phyloP scores from a whole-genome alignment of 1,284 basidiomycete genomes.

The Rhizoctonia solani region DNA sequence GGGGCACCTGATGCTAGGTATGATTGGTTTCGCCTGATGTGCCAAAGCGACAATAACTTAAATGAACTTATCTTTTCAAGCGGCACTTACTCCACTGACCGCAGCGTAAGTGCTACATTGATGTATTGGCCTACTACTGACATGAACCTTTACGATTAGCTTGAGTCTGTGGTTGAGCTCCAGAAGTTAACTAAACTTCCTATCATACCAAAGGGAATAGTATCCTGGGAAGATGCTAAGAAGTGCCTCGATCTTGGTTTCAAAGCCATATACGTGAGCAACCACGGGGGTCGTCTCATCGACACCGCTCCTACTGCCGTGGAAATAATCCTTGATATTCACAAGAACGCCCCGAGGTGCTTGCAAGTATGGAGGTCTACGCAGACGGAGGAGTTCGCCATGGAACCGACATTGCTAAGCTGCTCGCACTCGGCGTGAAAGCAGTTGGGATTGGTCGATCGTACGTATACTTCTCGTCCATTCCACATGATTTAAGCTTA shows the following conservation, averaged over 20 bases:
- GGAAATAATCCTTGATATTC: conserved; percentile 46
- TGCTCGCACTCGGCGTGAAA: conserved; percentile 44
- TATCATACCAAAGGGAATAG: conserved; percentile 42
- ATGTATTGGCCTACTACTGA: background rate
- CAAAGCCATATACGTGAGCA: conserved; percentile 47
- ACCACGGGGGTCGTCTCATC: conserved; percentile 48
- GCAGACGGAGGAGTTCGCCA: too few species aligned
- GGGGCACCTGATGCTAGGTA: conserved; percentile 29
- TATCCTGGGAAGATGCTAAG: conserved; percentile 45
- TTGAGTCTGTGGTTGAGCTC: background rate
- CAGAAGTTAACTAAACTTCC: conserved; percentile 1
- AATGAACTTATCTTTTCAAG: background rate
- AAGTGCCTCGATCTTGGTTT: conserved; percentile 47
- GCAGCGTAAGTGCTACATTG: background rate
- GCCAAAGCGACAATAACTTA: background rate
- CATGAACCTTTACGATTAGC: too few species aligned
- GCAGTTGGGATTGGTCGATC: conserved; percentile 44
- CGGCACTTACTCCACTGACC: conserved; percentile 11
- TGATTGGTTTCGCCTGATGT: background rate
- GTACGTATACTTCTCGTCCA: background rate
- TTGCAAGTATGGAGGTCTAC: too few species aligned
- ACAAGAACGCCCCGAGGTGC: conserved; percentile 43
- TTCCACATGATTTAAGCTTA: background rate
- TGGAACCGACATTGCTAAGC: conserved; percentile 42
- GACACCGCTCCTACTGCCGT: conserved; percentile 47